Conservation (phyloP, 768 basidiomycete genomes). For the Heimioporus sp. region DNA sequence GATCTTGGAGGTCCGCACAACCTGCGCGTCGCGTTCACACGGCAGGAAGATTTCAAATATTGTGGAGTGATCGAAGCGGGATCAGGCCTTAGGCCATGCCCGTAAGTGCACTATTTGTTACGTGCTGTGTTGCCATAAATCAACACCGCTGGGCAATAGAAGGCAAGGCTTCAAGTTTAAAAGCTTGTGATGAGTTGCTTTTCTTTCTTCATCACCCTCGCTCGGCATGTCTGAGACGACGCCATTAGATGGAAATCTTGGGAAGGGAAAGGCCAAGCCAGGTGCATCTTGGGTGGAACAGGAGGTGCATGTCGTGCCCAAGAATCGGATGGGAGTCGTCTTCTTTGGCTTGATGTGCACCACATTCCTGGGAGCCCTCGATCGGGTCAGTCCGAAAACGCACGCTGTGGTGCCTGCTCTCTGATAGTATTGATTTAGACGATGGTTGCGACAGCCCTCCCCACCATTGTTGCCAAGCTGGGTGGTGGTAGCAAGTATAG, state of each 20-base stretch:
- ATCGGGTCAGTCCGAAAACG: slow-evolving; percentile 43
- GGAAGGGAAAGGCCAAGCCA: slow-evolving; percentile 34
- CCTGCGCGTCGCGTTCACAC: too few relatives aligned
- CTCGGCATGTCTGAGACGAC: too few relatives aligned
- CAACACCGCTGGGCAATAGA: too few relatives aligned
- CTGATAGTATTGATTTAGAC: slow-evolving; percentile 38
- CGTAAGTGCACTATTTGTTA: too few relatives aligned
- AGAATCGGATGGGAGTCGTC: slow-evolving; percentile 22
- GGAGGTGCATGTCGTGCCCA: slow-evolving; percentile 55
- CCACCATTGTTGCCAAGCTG: slow-evolving; percentile 65
- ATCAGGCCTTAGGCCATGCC: too few relatives aligned
- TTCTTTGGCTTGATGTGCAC: slow-evolving; percentile 31
- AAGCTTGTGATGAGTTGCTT: too few relatives aligned
- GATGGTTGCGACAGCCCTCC: slow-evolving; percentile 73
- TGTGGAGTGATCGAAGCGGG: too few relatives aligned
- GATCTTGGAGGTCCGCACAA: too few relatives aligned
- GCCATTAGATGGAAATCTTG: not conserved
- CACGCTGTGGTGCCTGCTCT: not conserved
- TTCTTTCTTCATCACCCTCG: too few relatives aligned
- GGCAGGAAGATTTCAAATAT: too few relatives aligned
- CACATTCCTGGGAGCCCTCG: slow-evolving; percentile 46
- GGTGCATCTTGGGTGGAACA: slow-evolving; percentile 54
- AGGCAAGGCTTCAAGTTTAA: too few relatives aligned
- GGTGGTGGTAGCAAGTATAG: slow-evolving; percentile 64
- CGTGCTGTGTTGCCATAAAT: too few relatives aligned